Conservation (phyloP, 2,329 filamentous ascomycete species). For the Neopestalotiopsis sp. region DNA sequence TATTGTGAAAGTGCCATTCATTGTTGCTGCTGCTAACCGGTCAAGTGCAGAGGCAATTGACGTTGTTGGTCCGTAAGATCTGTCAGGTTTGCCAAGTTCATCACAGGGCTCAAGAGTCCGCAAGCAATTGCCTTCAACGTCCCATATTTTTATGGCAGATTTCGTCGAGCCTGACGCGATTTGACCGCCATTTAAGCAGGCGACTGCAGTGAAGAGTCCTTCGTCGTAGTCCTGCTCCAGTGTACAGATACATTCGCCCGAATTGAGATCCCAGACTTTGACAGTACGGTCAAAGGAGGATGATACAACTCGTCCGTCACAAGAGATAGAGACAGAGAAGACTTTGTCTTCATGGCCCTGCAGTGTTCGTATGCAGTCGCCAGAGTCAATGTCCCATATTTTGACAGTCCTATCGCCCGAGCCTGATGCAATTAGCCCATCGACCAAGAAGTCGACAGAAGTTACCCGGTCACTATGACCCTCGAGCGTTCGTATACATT, state of each 20-base stretch:
- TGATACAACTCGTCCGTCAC: neutral
- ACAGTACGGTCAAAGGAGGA: neutral
- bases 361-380: neutral
- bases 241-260: neutral
- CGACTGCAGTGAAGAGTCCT: too few species aligned
- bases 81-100: too few species aligned
- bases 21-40: neutral
- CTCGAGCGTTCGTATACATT: too few species aligned
- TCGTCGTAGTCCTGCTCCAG: too few species aligned
- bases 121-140: neutral
- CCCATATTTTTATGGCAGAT: too few species aligned
- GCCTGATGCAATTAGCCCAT: neutral
- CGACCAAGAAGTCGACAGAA: too few species aligned
- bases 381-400: neutral
- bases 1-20: neutral
- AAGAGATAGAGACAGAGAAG: neutral
- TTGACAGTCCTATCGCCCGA: neutral
- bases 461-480: too few species aligned
- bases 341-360: neutral
- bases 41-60: slow-evolving; percentile 9
- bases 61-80: too few species aligned
- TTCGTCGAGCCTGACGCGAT: too few species aligned
- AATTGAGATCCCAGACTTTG: neutral
- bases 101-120: too few species aligned
- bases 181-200: too few species aligned